Conservation (phyloP, 768 basidiomycete species). For the Lentinula edodes region DNA sequence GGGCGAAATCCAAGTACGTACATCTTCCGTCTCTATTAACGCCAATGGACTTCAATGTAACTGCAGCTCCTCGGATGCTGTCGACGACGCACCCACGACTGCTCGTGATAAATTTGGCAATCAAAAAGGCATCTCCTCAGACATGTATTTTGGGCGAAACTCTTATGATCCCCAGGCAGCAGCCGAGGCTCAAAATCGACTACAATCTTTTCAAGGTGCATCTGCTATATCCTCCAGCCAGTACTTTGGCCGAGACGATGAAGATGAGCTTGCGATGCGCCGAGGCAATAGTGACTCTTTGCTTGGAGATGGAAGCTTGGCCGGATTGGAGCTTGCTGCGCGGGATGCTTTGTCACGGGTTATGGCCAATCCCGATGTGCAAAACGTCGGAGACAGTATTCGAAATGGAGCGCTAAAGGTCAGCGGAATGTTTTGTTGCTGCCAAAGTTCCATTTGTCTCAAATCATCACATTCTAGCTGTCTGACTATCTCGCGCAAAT, state of each 20-base stretch:
- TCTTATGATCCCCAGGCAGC: constrained; percentile 71
- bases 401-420: constrained; percentile 81
- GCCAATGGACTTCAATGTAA: not conserved
- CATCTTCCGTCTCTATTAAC: not conserved
- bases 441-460: not conserved
- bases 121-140: constrained; percentile 96
- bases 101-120: constrained; percentile 88
- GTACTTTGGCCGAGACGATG: constrained; percentile 92
- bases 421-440: constrained; percentile 15
- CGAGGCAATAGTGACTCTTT: constrained; percentile 10
- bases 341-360: constrained; percentile 71
- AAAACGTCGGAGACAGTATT: constrained; percentile 76
- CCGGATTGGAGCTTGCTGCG: constrained; percentile 56
- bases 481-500: constrained; percentile 70
- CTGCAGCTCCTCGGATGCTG: constrained; percentile 13
- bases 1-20: not conserved
- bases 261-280: constrained; percentile 43
- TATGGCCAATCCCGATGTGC: constrained; percentile 82
- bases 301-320: constrained; percentile 52
- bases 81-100: constrained; percentile 62
- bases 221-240: constrained; percentile 91
- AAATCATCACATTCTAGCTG: constrained; percentile 28
- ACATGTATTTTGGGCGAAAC: constrained; percentile 94
- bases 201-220: constrained; percentile 86
- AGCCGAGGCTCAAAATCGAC: constrained; percentile 74